Conservation (phyloP, 1,139 yeast genomes). For the Torulaspora pretoriensis region DNA sequence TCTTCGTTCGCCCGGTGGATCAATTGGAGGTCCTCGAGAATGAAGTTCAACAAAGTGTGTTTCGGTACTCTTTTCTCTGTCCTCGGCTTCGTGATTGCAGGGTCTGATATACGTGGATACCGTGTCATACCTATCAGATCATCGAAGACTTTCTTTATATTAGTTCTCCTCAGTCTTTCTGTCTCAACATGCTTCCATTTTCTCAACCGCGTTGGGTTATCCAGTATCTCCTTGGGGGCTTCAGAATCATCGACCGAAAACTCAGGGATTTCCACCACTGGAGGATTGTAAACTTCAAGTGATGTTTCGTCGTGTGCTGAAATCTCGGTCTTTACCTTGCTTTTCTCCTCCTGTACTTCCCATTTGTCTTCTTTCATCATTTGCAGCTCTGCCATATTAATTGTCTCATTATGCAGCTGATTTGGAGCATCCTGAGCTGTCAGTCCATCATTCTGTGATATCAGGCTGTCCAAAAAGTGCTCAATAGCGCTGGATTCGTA, state of each 20-base stretch:
- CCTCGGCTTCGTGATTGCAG: constrained; percentile 11
- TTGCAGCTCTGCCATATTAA: constrained; percentile 5
- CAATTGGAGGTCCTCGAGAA: constrained; percentile 32
- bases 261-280: constrained; percentile 26
- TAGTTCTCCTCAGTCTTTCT: constrained; percentile 34
- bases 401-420: constrained; percentile 7
- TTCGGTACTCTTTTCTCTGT: constrained; percentile 33
- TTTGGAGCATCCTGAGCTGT: background rate
- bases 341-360: background rate
- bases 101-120: constrained; percentile 19
- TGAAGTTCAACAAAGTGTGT: constrained; percentile 27
- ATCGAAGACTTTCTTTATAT: constrained; percentile 32
- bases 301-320: background rate
- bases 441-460: constrained; percentile 12
- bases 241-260: constrained; percentile 25
- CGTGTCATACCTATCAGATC: constrained; percentile 23
- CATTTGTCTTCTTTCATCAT: background rate
- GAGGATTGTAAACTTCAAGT: constrained; percentile 2
- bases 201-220: constrained; percentile 23
- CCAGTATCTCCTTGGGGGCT: constrained; percentile 23
- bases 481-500: constrained; percentile 36
- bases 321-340: background rate
- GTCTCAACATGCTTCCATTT: constrained; percentile 37
- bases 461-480: constrained; percentile 31
- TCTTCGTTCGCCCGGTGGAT: constrained; percentile 29